Percentiles rank a stretch among this genome's conserved stretches.
Evolutionary conservation across 495 filamentous ascomycete genomes (phyloP).

Genomic region (Hypoxylon cercidicola): DNA sequence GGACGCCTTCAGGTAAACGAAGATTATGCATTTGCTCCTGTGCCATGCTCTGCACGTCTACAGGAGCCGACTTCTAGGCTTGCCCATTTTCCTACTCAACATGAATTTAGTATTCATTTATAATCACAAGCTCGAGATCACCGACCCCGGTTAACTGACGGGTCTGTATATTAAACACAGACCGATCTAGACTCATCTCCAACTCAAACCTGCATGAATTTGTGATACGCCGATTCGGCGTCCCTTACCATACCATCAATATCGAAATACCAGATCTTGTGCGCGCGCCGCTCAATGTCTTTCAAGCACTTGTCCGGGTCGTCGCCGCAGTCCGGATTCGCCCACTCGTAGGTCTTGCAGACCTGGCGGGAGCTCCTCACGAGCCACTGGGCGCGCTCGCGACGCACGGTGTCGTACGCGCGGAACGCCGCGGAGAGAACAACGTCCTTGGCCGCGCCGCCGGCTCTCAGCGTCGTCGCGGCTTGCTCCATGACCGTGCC

Average conservation of each 20-base stretch:
- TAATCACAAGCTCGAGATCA: no score
- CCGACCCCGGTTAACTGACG: no score
- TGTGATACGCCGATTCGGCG: no score
- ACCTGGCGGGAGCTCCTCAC: conserved; percentile 40
- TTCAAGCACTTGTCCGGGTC: conserved; percentile 38
- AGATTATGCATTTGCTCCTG: no score
- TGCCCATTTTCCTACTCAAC: no score
- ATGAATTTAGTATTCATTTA: no score
- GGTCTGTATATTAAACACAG: no score
- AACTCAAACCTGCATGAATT: no score
- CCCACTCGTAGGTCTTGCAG: conserved; percentile 43
- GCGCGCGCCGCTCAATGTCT: conserved; percentile 36
- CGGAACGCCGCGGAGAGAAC: conserved; percentile 1
- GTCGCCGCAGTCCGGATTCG: conserved; percentile 12
- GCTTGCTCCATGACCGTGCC: conserved; percentile 5
- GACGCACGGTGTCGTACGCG: conserved; percentile 24
- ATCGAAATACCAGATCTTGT: conserved; percentile 49
- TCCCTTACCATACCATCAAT: conserved; percentile 37
- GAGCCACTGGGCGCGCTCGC: conserved; percentile 42
- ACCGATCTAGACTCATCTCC: no score
- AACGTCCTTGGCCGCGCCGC: background rate
- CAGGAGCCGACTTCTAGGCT: no score
- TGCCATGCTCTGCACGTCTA: no score
- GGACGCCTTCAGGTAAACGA: no score
- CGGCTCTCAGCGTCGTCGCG: background rate